These are phyloP conservation scores for Aquilaria agallochum DNA, from an alignment of 441 rosid genomes.

Conservation along the genomic window DNA sequence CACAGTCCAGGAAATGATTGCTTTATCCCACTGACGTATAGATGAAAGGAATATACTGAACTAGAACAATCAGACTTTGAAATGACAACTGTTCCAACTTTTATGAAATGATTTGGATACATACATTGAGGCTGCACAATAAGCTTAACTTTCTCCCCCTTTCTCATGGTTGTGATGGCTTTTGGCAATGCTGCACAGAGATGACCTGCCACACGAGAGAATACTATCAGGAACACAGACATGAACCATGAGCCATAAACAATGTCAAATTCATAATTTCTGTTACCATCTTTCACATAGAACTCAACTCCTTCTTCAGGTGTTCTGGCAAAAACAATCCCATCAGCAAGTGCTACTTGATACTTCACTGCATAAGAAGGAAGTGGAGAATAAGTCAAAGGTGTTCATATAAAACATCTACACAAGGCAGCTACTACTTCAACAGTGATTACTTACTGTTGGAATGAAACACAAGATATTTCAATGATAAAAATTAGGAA, in stretches of 20 bases:
- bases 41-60: too few species aligned
- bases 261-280: constrained; percentile 1
- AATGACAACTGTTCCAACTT: too few species aligned
- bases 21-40: too few species aligned
- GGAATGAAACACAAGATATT: not conserved
- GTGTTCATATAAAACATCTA: not conserved
- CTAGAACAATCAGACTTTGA: too few species aligned
- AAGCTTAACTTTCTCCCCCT: constrained; percentile 51
- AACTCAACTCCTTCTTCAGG: constrained; percentile 49
- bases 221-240: not conserved
- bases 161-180: constrained; percentile 43
- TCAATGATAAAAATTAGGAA: constrained; percentile 9
- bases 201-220: constrained; percentile 36
- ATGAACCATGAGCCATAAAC: constrained; percentile 7
- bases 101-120: constrained; percentile 6
- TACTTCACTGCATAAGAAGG: constrained; percentile 45
- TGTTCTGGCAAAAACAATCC: constrained; percentile 38
- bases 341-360: constrained; percentile 35
- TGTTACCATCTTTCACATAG: constrained; percentile 53
- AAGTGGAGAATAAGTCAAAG: not conserved
- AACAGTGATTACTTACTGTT: not conserved
- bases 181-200: constrained; percentile 49
- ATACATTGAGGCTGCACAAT: constrained; percentile 51
- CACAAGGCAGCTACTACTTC: not conserved
- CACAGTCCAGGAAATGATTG: too few species aligned